Evolutionary conservation across 2,329 filamentous ascomycete genomes (phyloP).

Genomic region (Pseudogymnoascus sp.): DNA sequence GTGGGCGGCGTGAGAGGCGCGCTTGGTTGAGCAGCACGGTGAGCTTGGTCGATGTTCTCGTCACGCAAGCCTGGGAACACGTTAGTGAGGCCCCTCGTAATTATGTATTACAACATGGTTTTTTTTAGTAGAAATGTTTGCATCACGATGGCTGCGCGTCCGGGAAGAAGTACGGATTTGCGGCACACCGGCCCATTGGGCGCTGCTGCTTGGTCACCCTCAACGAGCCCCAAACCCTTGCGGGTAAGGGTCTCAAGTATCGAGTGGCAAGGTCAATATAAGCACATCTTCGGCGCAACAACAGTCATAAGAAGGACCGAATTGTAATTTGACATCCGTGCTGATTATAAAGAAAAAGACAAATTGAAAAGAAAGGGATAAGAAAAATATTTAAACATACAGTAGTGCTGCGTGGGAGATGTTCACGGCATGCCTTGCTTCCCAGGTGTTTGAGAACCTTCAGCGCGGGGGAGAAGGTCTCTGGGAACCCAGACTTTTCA

Average conservation of each 20-base stretch:
- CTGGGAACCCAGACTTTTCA: slow-evolving; percentile 65
- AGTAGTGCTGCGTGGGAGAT: slow-evolving; percentile 37
- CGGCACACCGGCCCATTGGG: neutral
- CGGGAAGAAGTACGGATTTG: neutral
- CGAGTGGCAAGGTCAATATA: slow-evolving; percentile 50
- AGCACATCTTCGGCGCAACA: slow-evolving; percentile 99
- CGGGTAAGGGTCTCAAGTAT: slow-evolving; percentile 11
- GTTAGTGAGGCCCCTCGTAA: slow-evolving; percentile 23
- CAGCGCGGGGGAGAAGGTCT: slow-evolving; percentile 66
- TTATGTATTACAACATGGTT: slow-evolving; percentile 34
- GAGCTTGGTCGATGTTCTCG: slow-evolving; percentile 35
- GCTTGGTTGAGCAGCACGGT: slow-evolving; percentile 53
- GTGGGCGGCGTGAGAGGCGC: slow-evolving; percentile 62
- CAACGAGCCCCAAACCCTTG: slow-evolving; percentile 11
- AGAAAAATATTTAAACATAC: slow-evolving; percentile 17
- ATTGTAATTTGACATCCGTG: slow-evolving; percentile 99
- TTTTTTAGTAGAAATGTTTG: slow-evolving; percentile 20
- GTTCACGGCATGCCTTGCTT: slow-evolving; percentile 44
- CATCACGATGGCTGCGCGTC: slow-evolving; percentile 8
- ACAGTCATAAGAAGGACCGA: slow-evolving; percentile 72
- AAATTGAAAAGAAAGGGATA: neutral
- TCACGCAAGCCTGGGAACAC: slow-evolving; percentile 19
- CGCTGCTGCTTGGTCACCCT: slow-evolving; percentile 12
- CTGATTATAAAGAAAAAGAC: slow-evolving; percentile 37
- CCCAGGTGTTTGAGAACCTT: slow-evolving; percentile 55